Evolutionary conservation across 129 eudicot genomes (phyloP).

Genomic region (Logfia minima): DNA sequence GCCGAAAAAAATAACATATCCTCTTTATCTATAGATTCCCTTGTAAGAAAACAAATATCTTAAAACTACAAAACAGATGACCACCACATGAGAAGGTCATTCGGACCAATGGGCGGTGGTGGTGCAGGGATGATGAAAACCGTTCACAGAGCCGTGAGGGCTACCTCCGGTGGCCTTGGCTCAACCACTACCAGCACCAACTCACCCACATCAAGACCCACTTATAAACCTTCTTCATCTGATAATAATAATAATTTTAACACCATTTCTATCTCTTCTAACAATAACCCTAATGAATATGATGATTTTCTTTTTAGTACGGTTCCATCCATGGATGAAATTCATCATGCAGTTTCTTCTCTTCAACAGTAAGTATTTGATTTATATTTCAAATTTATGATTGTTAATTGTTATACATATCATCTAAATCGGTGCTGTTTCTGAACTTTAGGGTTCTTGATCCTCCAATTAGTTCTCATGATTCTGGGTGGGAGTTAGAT

Average conservation of each 20-base stretch:
- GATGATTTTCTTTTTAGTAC: constrained; percentile 52
- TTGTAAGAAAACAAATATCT: background rate
- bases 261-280: constrained; percentile 35
- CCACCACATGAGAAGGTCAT: constrained; percentile 30
- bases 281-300: background rate
- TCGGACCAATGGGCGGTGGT: constrained; percentile 30
- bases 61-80: background rate
- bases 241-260: constrained; percentile 3
- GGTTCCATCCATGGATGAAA: constrained; percentile 64
- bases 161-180: constrained; percentile 19
- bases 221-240: constrained; percentile 19
- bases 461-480: constrained; percentile 28
- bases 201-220: constrained; percentile 20
- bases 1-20: background rate
- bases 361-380: constrained; percentile 62
- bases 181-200: background rate
- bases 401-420: background rate
- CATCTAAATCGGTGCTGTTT: background rate
- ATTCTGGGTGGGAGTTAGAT: constrained; percentile 39
- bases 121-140: constrained; percentile 23
- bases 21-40: background rate
- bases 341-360: constrained; percentile 53
- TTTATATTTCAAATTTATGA: background rate
- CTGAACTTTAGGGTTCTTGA: constrained; percentile 43
- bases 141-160: constrained; percentile 27